Conservation (phyloP, 2,329 filamentous ascomycete species). For the Botrytis sinoallii region DNA sequence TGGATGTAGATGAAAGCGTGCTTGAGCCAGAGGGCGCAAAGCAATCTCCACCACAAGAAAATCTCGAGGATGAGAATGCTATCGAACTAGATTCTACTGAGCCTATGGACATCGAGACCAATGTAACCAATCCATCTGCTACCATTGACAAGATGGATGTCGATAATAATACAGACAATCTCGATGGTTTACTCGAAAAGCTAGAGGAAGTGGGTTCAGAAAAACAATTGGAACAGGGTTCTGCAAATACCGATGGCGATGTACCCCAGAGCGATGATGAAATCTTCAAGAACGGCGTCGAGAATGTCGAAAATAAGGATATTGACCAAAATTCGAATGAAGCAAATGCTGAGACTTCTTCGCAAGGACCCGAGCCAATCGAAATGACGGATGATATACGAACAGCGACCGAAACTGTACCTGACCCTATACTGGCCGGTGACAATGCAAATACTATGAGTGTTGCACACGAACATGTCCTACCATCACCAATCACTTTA, state of each 20-base stretch:
- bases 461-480: neutral
- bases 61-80: neutral
- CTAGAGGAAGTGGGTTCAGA: neutral
- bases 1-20: neutral
- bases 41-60: neutral
- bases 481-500: neutral
- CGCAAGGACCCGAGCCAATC: neutral
- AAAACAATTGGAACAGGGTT: neutral
- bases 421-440: neutral
- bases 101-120: constrained; percentile 1
- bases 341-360: neutral
- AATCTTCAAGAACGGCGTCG: neutral
- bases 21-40: neutral
- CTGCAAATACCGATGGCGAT: neutral
- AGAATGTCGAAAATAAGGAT: neutral
- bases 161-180: constrained; percentile 1
- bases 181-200: constrained; percentile 9
- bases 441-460: neutral
- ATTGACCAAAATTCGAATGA: neutral
- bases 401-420: neutral
- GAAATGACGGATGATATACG: neutral
- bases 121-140: neutral
- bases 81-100: neutral
- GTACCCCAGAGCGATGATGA: neutral
- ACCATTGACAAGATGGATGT: neutral